A percentile compares a stretch with the other conserved stretches of the same genome.
Conservation (phyloP, 805 yeast genomes). For the Metschnikowia lochheadii region DNA sequence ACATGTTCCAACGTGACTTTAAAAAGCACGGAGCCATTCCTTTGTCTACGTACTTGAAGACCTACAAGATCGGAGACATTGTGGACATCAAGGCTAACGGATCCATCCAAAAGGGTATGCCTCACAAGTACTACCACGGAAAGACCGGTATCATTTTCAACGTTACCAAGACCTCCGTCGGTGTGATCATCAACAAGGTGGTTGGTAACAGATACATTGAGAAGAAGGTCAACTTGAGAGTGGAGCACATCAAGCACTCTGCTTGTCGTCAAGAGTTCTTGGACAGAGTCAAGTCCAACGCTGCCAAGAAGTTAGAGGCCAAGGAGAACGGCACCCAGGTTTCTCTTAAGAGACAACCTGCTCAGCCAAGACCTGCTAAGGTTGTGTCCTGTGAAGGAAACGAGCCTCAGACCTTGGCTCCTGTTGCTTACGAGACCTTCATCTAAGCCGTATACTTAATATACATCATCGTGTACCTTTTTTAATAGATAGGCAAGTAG, state of each 20-base stretch:
- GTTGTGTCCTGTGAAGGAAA: slow-evolving; percentile 76
- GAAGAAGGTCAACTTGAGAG: slow-evolving; percentile 97
- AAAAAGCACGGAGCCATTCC: slow-evolving; percentile 94
- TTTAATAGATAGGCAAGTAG: background rate
- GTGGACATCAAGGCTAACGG: slow-evolving; percentile 99
- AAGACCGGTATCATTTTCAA: slow-evolving; percentile 99
- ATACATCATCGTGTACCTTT: background rate
- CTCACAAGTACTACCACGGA: slow-evolving; percentile 99
- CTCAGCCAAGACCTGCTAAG: slow-evolving; percentile 92
- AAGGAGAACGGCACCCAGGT: slow-evolving; percentile 89
- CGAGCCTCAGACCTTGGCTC: slow-evolving; percentile 95
- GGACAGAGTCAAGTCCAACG: slow-evolving; percentile 97
- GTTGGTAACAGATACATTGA: slow-evolving; percentile 99
- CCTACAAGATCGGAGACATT: slow-evolving; percentile 98
- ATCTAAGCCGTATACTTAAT: slow-evolving; percentile 54
- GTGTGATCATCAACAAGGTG: slow-evolving; percentile 97
- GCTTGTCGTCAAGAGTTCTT: slow-evolving; percentile 99
- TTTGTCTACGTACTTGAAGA: slow-evolving; percentile 94
- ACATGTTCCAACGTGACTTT: slow-evolving; percentile 99
- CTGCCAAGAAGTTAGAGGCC: slow-evolving; percentile 90
- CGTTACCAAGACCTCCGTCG: slow-evolving; percentile 97
- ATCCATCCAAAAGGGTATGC: slow-evolving; percentile 99
- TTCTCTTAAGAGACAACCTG: slow-evolving; percentile 97
- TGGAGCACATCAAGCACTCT: slow-evolving; percentile 99
- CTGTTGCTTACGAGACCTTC: slow-evolving; percentile 99